Base-by-base conservation (phyloP, 768 basidiomycete species). In the Leucosporidium creatinivorum region DNA sequence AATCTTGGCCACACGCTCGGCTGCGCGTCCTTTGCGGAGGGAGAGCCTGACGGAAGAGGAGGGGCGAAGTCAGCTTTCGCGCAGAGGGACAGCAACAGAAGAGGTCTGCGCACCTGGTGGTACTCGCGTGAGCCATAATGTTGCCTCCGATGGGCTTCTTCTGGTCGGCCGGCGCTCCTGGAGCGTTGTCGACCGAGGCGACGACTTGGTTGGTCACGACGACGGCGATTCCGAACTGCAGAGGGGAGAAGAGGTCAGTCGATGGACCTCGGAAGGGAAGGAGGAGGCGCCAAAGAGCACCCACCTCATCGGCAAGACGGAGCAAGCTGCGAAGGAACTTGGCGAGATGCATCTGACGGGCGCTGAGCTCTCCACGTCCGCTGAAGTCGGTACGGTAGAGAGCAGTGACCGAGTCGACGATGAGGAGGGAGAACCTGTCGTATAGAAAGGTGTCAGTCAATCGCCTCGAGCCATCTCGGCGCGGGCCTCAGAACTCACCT, bases 121-220 rank as follows among this genome's bases (percentile, higher is more conserved):
- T 98, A 1, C 93, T 93, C 12, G 96, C 96, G 80, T 99, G 96
- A 1, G 96, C 96, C 85, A 99, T 88, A 75, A 99, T 99, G 78
- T 99, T 99, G 28, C 94, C 94, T 56, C 96, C 96, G 63, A 99
- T 94, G 21, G 96, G 96, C 79, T 99, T 99, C 83, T 96, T 94
- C 80, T 92, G 89, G 75, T 96, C 91, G 69, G 90, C 91, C 25
- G 91, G 89, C 18, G 89, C 89, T 58, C 91, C 91, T 0, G 69
- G 69, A 4, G 88, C 85, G 33, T 91, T 92, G 77, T 99, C 96
- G 3, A 96, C 94, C 65, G 87, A 93, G n/a, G 96, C 97, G 85
- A 99, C 96, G 73, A 99, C 96, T 78, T 99, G 96, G 77, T 99
- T 99, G 6, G 91, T 90, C 51, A 97, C 87, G 17, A 99, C 93